Evolutionary conservation across 2,329 filamentous ascomycete species (phyloP), one percentile per base, ranked within the genome.

Genomic region (Zymoseptoria ardabiliae): DNA sequence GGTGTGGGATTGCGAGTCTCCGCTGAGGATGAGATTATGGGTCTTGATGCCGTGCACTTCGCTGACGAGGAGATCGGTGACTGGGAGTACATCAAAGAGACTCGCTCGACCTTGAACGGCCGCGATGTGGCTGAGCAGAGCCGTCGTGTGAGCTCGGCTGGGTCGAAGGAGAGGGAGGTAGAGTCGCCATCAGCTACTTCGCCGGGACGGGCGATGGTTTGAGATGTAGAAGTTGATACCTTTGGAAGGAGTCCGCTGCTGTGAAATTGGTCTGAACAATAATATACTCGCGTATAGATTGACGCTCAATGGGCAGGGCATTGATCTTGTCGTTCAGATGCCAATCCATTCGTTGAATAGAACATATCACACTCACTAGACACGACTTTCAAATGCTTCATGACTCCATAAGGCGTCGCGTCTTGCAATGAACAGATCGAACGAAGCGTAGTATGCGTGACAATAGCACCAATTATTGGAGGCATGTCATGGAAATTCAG

Each of bases 11-110:
- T 84, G 56, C 75, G 82, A 50, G 81, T 83, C 55, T 76, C 73
- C 60, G 81, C 82, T 60, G 80, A 83, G 67, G 78, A 74, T 3
- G 81, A 84, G 70, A 80, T 81, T 73, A 74, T 79, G 56, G 82
- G 82, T 19, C 68, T 84, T 25, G 82, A 84, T 64, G 64, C 78
- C 5, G 78, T 82, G 48, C 79, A 83, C 67, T 83, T 84, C 70
- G 75, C 79, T 50, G 81, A 83, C 53, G 81, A 83, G 72, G 77
- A 81, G 71, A 82, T 84, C 68, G 71, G 71, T 50, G 70, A 73
- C 54, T 69, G 69, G 68, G 66, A 67, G 25, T 64, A 66, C 55
- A 45, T 45, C 3, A 45, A 45, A 7, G 35, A n/a, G 35, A n/a
- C 35, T 45, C 35, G 35, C 35, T 45, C 35, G 35, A 45, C 35